A percentile compares a stretch with the other conserved stretches of the same genome.
Conservation (phyloP, 768 basidiomycete species). For the Krasilnikovozyma curviuscula region DNA sequence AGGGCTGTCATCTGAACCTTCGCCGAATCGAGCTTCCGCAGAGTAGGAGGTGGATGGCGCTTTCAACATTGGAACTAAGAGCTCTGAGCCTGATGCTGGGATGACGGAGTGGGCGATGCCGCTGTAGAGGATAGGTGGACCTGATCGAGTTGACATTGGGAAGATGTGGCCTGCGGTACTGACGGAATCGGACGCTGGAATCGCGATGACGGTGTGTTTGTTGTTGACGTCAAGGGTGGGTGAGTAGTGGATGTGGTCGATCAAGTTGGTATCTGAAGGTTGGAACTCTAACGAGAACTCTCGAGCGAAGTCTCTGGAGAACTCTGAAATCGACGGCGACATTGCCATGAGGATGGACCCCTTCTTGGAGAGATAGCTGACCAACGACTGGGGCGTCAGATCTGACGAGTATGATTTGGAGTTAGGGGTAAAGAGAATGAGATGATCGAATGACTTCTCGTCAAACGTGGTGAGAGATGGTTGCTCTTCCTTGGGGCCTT, state of each 20-base stretch:
- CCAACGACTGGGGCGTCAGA: constrained; percentile 60
- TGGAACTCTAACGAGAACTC: constrained; percentile 85
- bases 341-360: constrained; percentile 73
- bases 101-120: constrained; percentile 16
- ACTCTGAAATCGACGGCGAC: constrained; percentile 36
- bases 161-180: constrained; percentile 33
- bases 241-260: constrained; percentile 70
- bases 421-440: constrained; percentile 68
- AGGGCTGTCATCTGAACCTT: constrained; percentile 3
- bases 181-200: constrained; percentile 37
- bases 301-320: constrained; percentile 58
- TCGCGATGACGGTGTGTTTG: constrained; percentile 12
- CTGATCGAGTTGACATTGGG: constrained; percentile 3
- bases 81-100: constrained; percentile 30
- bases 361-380: constrained; percentile 36
- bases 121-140: constrained; percentile 1
- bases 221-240: constrained; percentile 27
- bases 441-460: constrained; percentile 57
- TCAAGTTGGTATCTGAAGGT: constrained; percentile 58
- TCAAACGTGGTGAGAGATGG: constrained; percentile 39
- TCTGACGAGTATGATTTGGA: constrained; percentile 65
- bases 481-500: constrained; percentile 52
- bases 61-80: constrained; percentile 59
- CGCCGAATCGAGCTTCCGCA: constrained; percentile 14
- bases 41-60: constrained; percentile 36